Evolutionary conservation across 1,139 yeast species (phyloP).

Genomic region (Pneumocystis jirovecii): DNA sequence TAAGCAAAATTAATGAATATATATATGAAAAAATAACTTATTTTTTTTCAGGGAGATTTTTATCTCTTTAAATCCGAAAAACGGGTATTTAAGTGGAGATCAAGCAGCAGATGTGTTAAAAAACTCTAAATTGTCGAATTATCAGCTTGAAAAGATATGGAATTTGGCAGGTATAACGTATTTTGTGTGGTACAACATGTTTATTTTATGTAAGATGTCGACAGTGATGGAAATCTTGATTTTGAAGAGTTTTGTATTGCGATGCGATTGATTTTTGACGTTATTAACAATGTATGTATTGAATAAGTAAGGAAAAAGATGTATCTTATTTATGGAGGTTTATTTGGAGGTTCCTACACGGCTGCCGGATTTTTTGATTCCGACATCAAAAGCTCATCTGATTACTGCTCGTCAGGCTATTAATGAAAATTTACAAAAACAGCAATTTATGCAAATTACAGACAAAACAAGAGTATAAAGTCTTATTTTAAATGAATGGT

Average conservation of each 20-base stretch:
- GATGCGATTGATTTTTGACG: slow-evolving; percentile 84
- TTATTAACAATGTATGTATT: slow-evolving; percentile 50
- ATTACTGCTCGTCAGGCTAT: slow-evolving; percentile 68
- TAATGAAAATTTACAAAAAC: slow-evolving; percentile 5
- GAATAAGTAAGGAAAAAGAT: background rate
- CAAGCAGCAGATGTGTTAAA: slow-evolving; percentile 75
- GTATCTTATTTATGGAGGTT: slow-evolving; percentile 16
- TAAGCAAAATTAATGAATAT: background rate
- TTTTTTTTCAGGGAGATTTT: background rate
- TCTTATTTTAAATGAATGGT: background rate
- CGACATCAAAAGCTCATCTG: slow-evolving; percentile 72
- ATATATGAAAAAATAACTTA: background rate
- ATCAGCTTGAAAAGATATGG: slow-evolving; percentile 73
- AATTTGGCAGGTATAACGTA: slow-evolving; percentile 38
- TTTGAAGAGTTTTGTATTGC: slow-evolving; percentile 96
- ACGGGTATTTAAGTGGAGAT: slow-evolving; percentile 36
- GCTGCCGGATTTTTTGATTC: slow-evolving; percentile 83
- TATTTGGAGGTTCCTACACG: slow-evolving; percentile 46
- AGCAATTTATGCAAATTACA: background rate
- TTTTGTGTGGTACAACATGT: background rate
- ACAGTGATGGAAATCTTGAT: slow-evolving; percentile 77
- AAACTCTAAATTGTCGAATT: slow-evolving; percentile 69
- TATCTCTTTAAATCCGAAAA: background rate
- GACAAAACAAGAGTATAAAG: background rate
- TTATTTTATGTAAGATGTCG: slow-evolving; percentile 43